Evolutionary conservation across 306 rosid species (phyloP), one percentile per base, ranked within the genome.

Genomic region (Vicia villosa): DNA sequence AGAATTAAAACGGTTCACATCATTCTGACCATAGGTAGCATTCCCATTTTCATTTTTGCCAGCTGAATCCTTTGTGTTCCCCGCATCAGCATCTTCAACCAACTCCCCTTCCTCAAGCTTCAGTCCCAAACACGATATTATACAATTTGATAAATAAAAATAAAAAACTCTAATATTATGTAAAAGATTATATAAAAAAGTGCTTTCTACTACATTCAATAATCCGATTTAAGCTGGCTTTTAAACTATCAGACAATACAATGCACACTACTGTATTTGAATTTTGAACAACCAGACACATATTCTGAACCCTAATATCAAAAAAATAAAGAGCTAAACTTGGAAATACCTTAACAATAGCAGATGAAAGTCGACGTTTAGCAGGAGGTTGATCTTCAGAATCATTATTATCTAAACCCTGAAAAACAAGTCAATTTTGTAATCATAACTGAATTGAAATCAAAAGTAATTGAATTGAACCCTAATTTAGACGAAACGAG

Each of bases 81-180:
- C 76, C 10, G 56, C 91, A 73, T 79, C 81, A 28, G 63, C 83
- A 50, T 80, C 88, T 74, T 88, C 89, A 55, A 55, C 20, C 58
- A 88, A 74, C 84, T 86, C 98, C 46, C 93, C 96, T 34, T 86
- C 98, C 66, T 85, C 98, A 46, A 90, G 77, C 98, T 90, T 66
- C 67, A 70, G 46, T 46, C 64, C 67, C 74, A 81, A 83, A 50
- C 46, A 56, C 1, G 63, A 38, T 22, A 77, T 24, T 22, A 77
- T 24, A 45, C 12, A 20, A 55, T 58, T 30, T 51, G 1, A 34
- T 34, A 24, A 6, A 6, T 5, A 52, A 32, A 54, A 11, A 20
- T 19, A 13, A 73, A 57, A 69, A 20, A 34, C n/a, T 40, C 36
- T 5, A 2, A 10, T 13, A 5, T 2, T 6, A 15, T 15, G 1